These are phyloP conservation scores for Cystofilobasidium capitatum DNA, from an alignment of 768 basidiomycete species.

Conservation along the genomic window DNA sequence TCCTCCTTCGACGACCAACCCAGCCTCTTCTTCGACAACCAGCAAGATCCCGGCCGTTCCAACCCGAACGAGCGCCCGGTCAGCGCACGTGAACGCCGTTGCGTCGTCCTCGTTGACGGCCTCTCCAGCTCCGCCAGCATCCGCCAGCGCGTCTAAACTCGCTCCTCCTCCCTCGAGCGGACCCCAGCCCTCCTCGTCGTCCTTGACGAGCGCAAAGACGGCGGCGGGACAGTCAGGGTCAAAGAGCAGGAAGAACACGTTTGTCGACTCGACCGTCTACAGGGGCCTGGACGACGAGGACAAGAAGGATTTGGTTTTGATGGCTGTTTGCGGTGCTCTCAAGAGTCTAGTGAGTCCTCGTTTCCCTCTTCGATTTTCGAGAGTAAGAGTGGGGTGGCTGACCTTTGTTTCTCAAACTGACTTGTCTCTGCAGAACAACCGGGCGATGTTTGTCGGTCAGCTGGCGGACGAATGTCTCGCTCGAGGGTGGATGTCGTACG, in stretches of 20 bases:
- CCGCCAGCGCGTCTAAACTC: background rate
- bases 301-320: slow-evolving; percentile 14
- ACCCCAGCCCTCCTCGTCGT: too few species aligned
- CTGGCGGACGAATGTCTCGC: slow-evolving; percentile 4
- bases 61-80: background rate
- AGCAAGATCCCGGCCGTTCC: background rate
- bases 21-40: background rate
- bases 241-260: too few species aligned
- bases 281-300: slow-evolving; percentile 7
- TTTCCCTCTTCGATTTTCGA: background rate
- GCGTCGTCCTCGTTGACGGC: background rate
- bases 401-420: background rate
- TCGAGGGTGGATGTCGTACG: slow-evolving; percentile 20
- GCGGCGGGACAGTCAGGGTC: too few species aligned
- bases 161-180: background rate
- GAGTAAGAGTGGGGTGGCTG: too few species aligned
- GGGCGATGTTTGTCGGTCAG: slow-evolving; percentile 8
- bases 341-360: slow-evolving; percentile 9
- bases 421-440: slow-evolving; percentile 16
- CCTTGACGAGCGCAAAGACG: too few species aligned
- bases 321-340: slow-evolving; percentile 23
- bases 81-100: background rate
- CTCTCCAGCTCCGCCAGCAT: background rate
- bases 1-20: background rate
- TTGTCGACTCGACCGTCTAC: too few species aligned